Percentiles rank a stretch among this genome's conserved stretches.
These are phyloP conservation scores for Sporothrix pallida DNA, from an alignment of 2,329 filamentous ascomycete species.

Conservation along the genomic window DNA sequence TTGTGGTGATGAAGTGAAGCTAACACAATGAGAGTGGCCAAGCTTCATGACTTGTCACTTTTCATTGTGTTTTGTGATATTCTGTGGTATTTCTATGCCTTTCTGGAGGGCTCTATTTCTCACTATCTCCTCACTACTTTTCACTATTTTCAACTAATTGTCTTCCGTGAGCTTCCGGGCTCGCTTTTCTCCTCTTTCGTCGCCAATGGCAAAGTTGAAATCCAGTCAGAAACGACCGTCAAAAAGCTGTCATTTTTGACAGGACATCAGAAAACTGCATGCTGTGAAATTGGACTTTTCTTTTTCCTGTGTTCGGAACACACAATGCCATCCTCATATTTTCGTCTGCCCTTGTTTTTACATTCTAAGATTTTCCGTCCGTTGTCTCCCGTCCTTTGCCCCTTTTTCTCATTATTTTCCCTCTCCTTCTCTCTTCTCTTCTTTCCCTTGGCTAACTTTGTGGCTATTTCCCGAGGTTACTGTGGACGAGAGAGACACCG, in stretches of 20 bases:
- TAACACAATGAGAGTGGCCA: background rate
- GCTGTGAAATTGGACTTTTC: background rate
- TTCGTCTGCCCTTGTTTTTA: background rate
- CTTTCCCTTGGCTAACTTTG: background rate
- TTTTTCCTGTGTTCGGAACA: slow-evolving; percentile 16
- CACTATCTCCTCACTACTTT: background rate
- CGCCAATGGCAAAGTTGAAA: slow-evolving; percentile 4
- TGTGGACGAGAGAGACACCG: background rate
- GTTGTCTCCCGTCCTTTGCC: too few species aligned
- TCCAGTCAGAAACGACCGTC: background rate
- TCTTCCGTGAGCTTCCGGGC: background rate
- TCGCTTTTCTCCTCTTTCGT: background rate
- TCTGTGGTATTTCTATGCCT: too few species aligned
- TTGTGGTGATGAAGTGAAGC: background rate
- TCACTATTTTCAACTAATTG: background rate
- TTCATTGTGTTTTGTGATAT: background rate
- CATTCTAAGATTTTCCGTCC: background rate
- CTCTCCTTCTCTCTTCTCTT: background rate
- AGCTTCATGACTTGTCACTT: slow-evolving; percentile 19
- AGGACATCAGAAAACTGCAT: background rate
- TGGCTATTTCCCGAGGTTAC: background rate
- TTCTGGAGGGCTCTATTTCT: background rate
- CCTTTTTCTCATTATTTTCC: too few species aligned
- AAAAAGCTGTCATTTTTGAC: slow-evolving; percentile 10
- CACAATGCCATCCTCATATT: background rate